Evolutionary conservation across 2,329 filamentous ascomycete genomes (phyloP).

Genomic region (Penicillium sp.): DNA sequence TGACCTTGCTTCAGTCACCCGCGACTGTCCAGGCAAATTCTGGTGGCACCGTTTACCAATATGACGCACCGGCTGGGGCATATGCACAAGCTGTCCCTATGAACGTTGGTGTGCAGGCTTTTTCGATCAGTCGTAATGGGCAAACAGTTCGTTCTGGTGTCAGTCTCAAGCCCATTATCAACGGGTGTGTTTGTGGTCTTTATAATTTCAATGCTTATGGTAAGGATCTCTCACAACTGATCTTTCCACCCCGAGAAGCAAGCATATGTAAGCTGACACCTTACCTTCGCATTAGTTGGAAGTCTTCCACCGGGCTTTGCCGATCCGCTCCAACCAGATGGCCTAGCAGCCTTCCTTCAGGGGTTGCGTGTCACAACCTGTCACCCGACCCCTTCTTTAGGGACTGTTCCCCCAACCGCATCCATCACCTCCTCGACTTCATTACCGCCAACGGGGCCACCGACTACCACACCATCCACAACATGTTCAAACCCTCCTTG

Average conservation of each 20-base stretch:
- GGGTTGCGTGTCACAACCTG: constrained; percentile 24
- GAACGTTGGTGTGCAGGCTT: constrained; percentile 47
- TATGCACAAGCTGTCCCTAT: constrained; percentile 45
- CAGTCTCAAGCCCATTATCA: constrained; percentile 20
- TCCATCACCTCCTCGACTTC: constrained; percentile 3
- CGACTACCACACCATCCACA: neutral
- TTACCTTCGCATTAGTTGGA: constrained; percentile 16
- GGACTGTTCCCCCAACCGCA: constrained; percentile 13
- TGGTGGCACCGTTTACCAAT: constrained; percentile 11
- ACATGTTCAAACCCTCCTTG: neutral
- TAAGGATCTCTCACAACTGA: neutral
- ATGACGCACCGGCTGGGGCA: constrained; percentile 43
- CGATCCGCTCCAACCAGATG: constrained; percentile 22
- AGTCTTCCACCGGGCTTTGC: constrained; percentile 20
- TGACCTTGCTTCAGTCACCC: constrained; percentile 49
- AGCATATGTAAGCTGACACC: neutral
- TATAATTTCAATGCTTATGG: constrained; percentile 48
- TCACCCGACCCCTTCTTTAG: constrained; percentile 23
- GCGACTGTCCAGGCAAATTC: constrained; percentile 45
- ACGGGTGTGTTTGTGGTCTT: constrained; percentile 20
- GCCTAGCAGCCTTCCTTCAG: constrained; percentile 20
- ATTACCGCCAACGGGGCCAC: neutral
- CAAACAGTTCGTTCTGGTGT: constrained; percentile 29
- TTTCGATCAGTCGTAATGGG: constrained; percentile 42
- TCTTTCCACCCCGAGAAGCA: neutral